A percentile compares a stretch with the other conserved stretches of the same genome.
Evolutionary conservation across 176 grass and related monocot species (phyloP).

Genomic region (Avena eriantha): DNA sequence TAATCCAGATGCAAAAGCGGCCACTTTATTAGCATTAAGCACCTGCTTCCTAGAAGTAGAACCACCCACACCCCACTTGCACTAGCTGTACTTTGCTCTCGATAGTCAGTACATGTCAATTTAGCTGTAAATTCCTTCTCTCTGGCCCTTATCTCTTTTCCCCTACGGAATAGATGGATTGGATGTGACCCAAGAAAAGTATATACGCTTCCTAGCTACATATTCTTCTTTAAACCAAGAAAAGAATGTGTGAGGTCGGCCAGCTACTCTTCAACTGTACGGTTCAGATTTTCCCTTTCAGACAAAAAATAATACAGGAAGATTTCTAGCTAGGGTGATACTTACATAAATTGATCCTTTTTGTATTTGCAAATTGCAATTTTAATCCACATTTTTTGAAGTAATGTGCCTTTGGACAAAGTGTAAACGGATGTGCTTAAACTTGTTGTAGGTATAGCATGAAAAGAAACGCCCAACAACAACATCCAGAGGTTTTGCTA

Average conservation of each 20-base stretch:
- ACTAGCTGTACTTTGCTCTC: conserved; percentile 19
- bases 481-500: conserved; percentile 28
- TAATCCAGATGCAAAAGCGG: conserved; percentile 50
- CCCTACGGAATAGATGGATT: conserved; percentile 35
- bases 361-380: neutral
- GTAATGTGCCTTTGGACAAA: neutral
- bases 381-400: conserved; percentile 23
- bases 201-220: conserved; percentile 9
- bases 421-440: neutral
- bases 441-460: neutral
- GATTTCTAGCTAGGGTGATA: neutral
- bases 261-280: conserved; percentile 16
- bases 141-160: neutral
- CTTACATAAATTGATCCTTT: neutral
- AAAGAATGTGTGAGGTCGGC: conserved; percentile 34
- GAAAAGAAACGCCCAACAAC: conserved; percentile 35
- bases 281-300: neutral
- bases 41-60: conserved; percentile 52
- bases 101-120: conserved; percentile 43
- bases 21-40: conserved; percentile 40
- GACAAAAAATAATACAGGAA: neutral
- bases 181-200: conserved; percentile 51
- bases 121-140: conserved; percentile 48
- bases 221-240: conserved; percentile 3
- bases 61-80: conserved; percentile 37